Conservation (phyloP, 257 asterid genomes). For the Solanum pimpinellifolium region DNA sequence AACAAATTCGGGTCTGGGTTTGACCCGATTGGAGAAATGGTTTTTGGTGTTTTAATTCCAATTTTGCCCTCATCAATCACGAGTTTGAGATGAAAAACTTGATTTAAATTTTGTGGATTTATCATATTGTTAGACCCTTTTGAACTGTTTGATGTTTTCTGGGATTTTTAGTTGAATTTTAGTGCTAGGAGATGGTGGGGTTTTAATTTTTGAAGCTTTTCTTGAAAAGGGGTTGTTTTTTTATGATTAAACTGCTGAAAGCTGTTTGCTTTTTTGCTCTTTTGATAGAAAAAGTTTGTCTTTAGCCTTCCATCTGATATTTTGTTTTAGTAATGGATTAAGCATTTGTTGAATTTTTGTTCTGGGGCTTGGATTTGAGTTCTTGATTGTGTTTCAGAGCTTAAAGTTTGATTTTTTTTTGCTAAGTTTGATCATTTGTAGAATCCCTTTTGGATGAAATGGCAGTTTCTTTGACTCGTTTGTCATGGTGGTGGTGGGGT, state of each 20-base stretch:
- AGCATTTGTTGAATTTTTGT: background rate
- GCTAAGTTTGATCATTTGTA: background rate
- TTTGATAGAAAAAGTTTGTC: background rate
- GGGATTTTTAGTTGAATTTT: background rate
- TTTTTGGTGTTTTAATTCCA: background rate
- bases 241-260: background rate
- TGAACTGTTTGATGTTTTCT: background rate
- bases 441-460: background rate
- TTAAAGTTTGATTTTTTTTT: background rate
- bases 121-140: background rate
- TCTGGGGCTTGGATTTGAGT: constrained; percentile 7
- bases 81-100: background rate
- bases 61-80: background rate
- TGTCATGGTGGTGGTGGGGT: constrained; percentile 68
- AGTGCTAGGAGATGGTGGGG: background rate
- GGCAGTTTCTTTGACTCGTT: constrained; percentile 53
- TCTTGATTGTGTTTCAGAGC: constrained; percentile 1
- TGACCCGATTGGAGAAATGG: constrained; percentile 1
- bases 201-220: background rate
- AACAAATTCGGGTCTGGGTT: background rate
- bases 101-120: background rate
- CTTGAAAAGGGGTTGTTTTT: background rate
- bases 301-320: constrained; percentile 2
- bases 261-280: background rate
- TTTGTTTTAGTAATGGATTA: background rate